A percentile compares a stretch with the other conserved stretches of the same genome.
Conservation (phyloP, 116 monocot species). For the Posidonia oceanica region DNA sequence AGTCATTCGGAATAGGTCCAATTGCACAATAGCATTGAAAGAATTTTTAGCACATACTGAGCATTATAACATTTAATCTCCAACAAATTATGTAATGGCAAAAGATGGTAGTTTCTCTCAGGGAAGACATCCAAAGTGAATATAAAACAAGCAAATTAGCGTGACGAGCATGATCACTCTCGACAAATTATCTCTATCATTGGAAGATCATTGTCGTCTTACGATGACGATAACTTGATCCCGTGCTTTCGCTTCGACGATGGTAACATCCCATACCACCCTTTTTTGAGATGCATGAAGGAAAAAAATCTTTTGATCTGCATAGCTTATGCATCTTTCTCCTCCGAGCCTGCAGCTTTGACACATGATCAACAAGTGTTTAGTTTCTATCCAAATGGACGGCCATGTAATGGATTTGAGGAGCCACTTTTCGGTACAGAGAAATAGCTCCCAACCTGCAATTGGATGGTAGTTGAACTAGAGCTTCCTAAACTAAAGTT, state of each 20-base stretch:
- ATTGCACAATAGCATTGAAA: no score
- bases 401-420: constrained; percentile 57
- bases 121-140: no score
- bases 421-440: constrained; percentile 48
- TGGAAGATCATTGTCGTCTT: constrained; percentile 43
- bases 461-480: constrained; percentile 34
- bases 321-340: background rate
- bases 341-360: constrained; percentile 23
- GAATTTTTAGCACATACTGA: no score
- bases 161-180: no score
- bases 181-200: constrained; percentile 57
- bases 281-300: background rate
- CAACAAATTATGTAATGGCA: no score
- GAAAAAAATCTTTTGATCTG: no score
- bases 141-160: no score
- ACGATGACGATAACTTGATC: constrained; percentile 58
- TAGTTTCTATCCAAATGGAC: constrained; percentile 55
- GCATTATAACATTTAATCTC: no score
- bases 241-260: constrained; percentile 52
- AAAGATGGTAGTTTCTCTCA: no score
- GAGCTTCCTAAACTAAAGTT: no score
- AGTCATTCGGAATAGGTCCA: no score
- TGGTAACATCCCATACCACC: constrained; percentile 12
- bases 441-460: constrained; percentile 67
- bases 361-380: constrained; percentile 92